Evolutionary conservation across 805 yeast genomes (phyloP).

Genomic region (Hanseniaspora vineae): DNA sequence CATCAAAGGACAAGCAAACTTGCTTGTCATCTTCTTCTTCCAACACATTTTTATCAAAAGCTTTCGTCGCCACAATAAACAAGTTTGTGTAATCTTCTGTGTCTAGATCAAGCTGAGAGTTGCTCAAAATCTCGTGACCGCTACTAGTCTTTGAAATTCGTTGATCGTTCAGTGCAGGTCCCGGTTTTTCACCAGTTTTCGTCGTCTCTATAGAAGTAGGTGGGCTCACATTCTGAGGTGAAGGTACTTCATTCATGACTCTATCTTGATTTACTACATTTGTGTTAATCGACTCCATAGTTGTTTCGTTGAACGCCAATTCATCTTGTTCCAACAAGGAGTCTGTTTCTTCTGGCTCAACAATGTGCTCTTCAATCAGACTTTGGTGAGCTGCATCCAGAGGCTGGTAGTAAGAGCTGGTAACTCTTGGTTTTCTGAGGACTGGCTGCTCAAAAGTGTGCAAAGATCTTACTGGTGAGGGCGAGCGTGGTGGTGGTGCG

Average conservation of each 20-base stretch:
- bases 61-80: conserved; percentile 44
- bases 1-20: conserved; percentile 59
- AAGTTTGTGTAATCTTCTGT: conserved; percentile 38
- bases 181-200: background rate
- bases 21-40: conserved; percentile 56
- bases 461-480: too few species aligned
- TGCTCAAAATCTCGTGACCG: conserved; percentile 6
- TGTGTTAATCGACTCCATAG: background rate
- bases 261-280: background rate
- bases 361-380: background rate
- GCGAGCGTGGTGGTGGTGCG: too few species aligned
- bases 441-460: background rate
- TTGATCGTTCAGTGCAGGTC: too few species aligned
- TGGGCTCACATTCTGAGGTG: background rate
- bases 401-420: conserved; percentile 6
- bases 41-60: conserved; percentile 44
- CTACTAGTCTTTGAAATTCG: too few species aligned
- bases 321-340: background rate
- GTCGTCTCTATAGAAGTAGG: background rate
- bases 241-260: background rate
- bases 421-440: conserved; percentile 4
- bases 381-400: background rate
- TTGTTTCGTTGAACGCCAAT: conserved; percentile 1
- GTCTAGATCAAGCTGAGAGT: conserved; percentile 11
- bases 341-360: background rate